Conservation (phyloP, 139 green algal species). For the Coelastrella sp. region DNA sequence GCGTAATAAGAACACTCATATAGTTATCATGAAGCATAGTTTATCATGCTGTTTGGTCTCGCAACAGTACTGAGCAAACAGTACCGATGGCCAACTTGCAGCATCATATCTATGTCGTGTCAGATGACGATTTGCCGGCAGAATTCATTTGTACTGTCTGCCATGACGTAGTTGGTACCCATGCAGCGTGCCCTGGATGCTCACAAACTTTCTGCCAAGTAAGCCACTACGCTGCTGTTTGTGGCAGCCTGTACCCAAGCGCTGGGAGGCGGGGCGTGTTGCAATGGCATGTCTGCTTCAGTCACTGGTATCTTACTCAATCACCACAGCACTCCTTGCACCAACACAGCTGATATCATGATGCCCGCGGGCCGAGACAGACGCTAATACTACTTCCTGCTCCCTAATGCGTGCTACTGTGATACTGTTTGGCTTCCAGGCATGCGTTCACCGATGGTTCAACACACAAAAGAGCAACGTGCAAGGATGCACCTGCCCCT, state of each 20-base stretch:
- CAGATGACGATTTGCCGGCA: constrained; percentile 4
- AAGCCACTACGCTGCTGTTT: not conserved
- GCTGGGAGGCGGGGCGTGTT: no score
- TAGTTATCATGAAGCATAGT: no score
- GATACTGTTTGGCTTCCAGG: not conserved
- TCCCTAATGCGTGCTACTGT: no score
- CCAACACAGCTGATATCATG: no score
- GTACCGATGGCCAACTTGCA: not conserved
- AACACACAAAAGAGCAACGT: constrained; percentile 26
- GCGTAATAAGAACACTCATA: no score
- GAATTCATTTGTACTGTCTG: constrained; percentile 41
- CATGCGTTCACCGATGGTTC: constrained; percentile 23
- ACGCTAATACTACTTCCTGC: no score
- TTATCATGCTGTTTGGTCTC: no score
- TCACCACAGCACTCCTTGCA: no score
- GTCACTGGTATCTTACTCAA: no score
- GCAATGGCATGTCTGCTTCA: no score
- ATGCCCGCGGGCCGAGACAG: no score
- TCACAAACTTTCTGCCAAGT: constrained; percentile 38
- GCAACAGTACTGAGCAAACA: not conserved
- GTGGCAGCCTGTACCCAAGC: no score
- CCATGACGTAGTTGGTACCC: constrained; percentile 34
- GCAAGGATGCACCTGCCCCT: constrained; percentile 41
- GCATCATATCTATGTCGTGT: constrained; percentile 25
- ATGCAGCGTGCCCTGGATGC: constrained; percentile 37